Evolutionary conservation across 345 rosid species (phyloP).

Genomic region (Rhodamnia argentea): DNA sequence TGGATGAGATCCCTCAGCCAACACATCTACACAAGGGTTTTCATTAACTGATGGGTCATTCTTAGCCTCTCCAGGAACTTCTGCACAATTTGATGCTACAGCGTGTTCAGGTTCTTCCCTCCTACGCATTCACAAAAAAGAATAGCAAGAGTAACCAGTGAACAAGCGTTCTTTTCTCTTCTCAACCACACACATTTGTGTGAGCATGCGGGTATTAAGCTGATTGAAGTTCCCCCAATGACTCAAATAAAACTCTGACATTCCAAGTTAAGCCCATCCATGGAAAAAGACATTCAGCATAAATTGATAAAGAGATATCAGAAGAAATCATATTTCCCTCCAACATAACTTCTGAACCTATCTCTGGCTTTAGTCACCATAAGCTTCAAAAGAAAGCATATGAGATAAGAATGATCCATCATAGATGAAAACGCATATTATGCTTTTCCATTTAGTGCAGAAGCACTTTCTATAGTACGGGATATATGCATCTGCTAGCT

Average conservation of each 20-base stretch:
- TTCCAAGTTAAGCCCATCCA: neutral
- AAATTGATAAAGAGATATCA: neutral
- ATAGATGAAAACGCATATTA: neutral
- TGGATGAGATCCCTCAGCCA: slow-evolving; percentile 1
- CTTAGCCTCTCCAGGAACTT: slow-evolving; percentile 4
- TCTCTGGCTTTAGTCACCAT: neutral
- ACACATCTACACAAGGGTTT: slow-evolving; percentile 2
- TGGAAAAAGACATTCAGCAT: neutral
- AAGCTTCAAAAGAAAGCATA: neutral
- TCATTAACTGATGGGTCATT: slow-evolving; percentile 6
- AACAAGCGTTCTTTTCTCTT: neutral
- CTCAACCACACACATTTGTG: neutral
- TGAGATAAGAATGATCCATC: neutral
- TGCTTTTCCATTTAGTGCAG: neutral
- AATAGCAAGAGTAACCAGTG: neutral
- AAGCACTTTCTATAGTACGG: neutral
- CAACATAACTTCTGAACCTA: neutral
- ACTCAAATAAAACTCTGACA: neutral
- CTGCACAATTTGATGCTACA: neutral
- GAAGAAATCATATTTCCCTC: neutral
- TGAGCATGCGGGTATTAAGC: neutral
- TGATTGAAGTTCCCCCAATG: neutral
- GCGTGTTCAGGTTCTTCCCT: slow-evolving; percentile 6
- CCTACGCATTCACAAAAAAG: slow-evolving; percentile 3
- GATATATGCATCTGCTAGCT: neutral